Percentiles rank a stretch among this genome's conserved stretches.
Evolutionary conservation across 768 basidiomycete species (phyloP).

Genomic region (Mycena pura): DNA sequence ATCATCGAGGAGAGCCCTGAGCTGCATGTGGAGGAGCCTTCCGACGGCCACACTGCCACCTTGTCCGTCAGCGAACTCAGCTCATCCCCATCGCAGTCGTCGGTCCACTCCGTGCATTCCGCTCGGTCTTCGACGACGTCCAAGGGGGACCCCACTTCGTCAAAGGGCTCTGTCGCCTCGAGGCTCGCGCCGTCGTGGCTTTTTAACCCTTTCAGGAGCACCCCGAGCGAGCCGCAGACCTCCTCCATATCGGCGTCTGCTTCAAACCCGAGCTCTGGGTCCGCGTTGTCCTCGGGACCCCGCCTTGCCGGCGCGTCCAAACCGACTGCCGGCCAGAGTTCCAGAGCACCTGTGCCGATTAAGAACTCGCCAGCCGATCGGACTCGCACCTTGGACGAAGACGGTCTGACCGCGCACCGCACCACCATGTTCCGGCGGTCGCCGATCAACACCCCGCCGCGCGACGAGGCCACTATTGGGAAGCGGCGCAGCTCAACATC

Average conservation of each 20-base stretch:
- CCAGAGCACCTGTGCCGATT: slow-evolving; percentile 50
- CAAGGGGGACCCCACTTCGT: slow-evolving; percentile 33
- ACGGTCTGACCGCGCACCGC: slow-evolving; percentile 52
- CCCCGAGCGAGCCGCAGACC: slow-evolving; percentile 67
- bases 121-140: slow-evolving; percentile 56
- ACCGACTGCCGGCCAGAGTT: slow-evolving; percentile 40
- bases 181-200: slow-evolving; percentile 81
- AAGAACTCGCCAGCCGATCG: slow-evolving; percentile 43
- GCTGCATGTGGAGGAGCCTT: slow-evolving; percentile 55
- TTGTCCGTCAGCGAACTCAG: slow-evolving; percentile 47
- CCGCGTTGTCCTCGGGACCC: slow-evolving; percentile 37
- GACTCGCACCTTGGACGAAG: slow-evolving; percentile 64
- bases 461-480: slow-evolving; percentile 63
- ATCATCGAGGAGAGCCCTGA: slow-evolving; percentile 84
- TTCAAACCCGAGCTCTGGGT: slow-evolving; percentile 32
- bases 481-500: slow-evolving; percentile 60
- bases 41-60: slow-evolving; percentile 26
- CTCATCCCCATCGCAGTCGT: slow-evolving; percentile 71
- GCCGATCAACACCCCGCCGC: slow-evolving; percentile 72
- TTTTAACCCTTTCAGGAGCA: slow-evolving; percentile 76
- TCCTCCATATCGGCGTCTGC: slow-evolving; percentile 57
- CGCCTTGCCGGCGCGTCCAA: slow-evolving; percentile 43
- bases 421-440: slow-evolving; percentile 60
- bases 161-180: slow-evolving; percentile 53
- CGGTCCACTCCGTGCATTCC: slow-evolving; percentile 63